Evolutionary conservation across 2,329 filamentous ascomycete genomes (phyloP), one percentile per base, ranked within the genome.

Genomic region (Pleochaeta shiraiana): DNA sequence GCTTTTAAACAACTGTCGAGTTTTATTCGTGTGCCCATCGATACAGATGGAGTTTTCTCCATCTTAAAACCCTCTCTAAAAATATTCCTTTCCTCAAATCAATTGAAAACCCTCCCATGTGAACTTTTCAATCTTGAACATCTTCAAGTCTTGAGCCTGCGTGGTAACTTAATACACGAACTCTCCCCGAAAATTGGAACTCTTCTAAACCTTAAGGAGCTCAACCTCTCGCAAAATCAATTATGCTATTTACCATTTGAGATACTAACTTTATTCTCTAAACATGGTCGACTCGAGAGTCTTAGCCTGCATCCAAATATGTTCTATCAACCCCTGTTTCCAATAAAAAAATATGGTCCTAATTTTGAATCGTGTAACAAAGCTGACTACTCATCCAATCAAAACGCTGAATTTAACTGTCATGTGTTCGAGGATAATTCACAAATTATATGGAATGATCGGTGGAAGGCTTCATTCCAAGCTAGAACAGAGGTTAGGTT

Each of bases 161-260:
- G 86, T 39, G 80, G 78, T 66, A 88, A 88, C 69, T 72, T 77
- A 28, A 76, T 90, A 16, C 75, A 74, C 0, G 80, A 85, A 69
- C 74, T 90, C 1, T 83, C 86, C 0, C 75, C 82, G 0, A 76
- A 78, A 3, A 82, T 89, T 61, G 76, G 75, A 26, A 79, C 79
- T 34, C 76, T 89, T 6, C 71, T 71, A 4, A 83, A 82, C 65
- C 76, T 90, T 3, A 75, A 76, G 63, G 78, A 82, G 63, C 78
- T 90, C 45, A 88, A 88, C 68, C 69, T 90, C 9, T 81, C 83
- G 0, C 80, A 85, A 64, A 89, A 88, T 67, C 73, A 74, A 4
- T 75, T 90, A 12, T 77, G 76, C 6, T 79, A 76, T 66, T 76
- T 90, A 0, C 86, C 86, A 0, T 79, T 77, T 64, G 84, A 87